A percentile compares a stretch with the other conserved stretches of the same genome.
Evolutionary conservation across 1,284 basidiomycete species (phyloP).

Genomic region (Anthracocystis panici-leucophaei): DNA sequence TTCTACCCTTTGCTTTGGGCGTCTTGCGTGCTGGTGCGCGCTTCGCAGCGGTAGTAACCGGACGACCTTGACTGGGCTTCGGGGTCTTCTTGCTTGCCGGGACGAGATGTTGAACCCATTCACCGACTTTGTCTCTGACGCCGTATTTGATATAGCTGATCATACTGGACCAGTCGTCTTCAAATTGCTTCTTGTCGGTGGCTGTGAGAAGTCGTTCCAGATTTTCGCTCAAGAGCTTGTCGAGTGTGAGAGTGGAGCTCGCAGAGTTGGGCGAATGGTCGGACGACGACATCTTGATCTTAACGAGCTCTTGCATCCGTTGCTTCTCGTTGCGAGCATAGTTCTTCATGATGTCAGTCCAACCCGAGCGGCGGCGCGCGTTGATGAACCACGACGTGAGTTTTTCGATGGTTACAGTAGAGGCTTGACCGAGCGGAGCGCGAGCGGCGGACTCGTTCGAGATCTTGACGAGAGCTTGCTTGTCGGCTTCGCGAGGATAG

Average conservation of each 20-base stretch:
- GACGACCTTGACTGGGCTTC: conserved; percentile 11
- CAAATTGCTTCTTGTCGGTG: conserved; percentile 26
- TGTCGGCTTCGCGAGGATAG: conserved; percentile 52
- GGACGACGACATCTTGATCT: conserved; percentile 33
- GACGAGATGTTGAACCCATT: conserved; percentile 54
- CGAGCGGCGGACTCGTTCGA: conserved; percentile 39
- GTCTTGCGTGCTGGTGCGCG: conserved; percentile 28
- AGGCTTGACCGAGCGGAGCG: conserved; percentile 9
- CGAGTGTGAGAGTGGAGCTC: conserved; percentile 5
- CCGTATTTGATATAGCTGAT: conserved; percentile 55
- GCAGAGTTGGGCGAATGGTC: background rate
- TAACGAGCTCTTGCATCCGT: conserved; percentile 28
- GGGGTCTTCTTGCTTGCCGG: conserved; percentile 32
- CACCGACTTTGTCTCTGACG: conserved; percentile 55
- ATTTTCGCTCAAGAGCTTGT: conserved; percentile 27
- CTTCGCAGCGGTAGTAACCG: conserved; percentile 30
- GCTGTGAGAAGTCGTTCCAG: conserved; percentile 20
- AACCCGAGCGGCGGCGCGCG: conserved; percentile 64
- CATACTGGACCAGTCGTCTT: conserved; percentile 51
- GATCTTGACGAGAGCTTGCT: conserved; percentile 42
- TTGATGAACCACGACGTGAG: conserved; percentile 68
- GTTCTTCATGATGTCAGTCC: conserved; percentile 56
- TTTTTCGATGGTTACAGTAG: conserved; percentile 23
- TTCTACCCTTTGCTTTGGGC: conserved; percentile 9
- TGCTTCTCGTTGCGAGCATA: conserved; percentile 48